Percentiles rank a stretch among this genome's conserved stretches.
phyloP scores from a whole-genome alignment of 805 yeast species.

The Wickerhamomyces rabaulensis region DNA sequence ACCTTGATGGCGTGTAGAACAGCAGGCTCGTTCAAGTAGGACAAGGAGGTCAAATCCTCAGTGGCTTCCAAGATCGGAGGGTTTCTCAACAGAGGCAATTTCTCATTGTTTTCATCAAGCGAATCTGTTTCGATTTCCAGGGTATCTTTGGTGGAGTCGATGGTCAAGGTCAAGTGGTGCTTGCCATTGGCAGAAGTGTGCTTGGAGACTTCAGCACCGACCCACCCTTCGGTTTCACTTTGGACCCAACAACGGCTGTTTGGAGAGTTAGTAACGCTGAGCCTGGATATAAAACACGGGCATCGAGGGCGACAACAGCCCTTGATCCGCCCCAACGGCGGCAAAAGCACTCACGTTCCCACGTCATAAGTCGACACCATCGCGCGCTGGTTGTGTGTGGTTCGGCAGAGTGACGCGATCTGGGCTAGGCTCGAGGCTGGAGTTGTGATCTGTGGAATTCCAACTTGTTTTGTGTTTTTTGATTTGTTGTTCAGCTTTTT shows the following conservation, averaged over 20 bases:
- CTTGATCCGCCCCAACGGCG: neutral
- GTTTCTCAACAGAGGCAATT: slow-evolving; percentile 78
- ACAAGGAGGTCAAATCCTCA: slow-evolving; percentile 87
- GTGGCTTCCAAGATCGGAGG: slow-evolving; percentile 91
- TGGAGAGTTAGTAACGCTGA: slow-evolving; percentile 25
- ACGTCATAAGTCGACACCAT: slow-evolving; percentile 42
- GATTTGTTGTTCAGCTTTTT: slow-evolving; percentile 9
- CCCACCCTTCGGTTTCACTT: slow-evolving; percentile 64
- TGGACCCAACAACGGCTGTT: slow-evolving; percentile 73
- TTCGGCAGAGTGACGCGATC: neutral
- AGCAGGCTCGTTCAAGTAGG: slow-evolving; percentile 94
- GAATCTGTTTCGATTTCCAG: slow-evolving; percentile 41
- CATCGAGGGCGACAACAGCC: neutral
- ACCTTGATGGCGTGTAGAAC: slow-evolving; percentile 89
- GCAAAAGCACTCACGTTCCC: slow-evolving; percentile 43
- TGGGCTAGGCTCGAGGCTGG: neutral
- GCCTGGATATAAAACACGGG: neutral
- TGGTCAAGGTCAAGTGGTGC: slow-evolving; percentile 43
- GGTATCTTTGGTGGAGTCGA: slow-evolving; percentile 45
- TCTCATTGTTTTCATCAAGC: slow-evolving; percentile 27
- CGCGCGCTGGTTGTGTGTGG: neutral
- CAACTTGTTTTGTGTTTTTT: slow-evolving; percentile 3
- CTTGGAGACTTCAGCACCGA: slow-evolving; percentile 58
- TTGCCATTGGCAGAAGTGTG: slow-evolving; percentile 38
- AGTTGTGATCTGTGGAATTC: neutral